A percentile compares a stretch with the other conserved stretches of the same genome.
Evolutionary conservation across 495 filamentous ascomycete species (phyloP).

Genomic region (Aspergillus carlsbadensis): DNA sequence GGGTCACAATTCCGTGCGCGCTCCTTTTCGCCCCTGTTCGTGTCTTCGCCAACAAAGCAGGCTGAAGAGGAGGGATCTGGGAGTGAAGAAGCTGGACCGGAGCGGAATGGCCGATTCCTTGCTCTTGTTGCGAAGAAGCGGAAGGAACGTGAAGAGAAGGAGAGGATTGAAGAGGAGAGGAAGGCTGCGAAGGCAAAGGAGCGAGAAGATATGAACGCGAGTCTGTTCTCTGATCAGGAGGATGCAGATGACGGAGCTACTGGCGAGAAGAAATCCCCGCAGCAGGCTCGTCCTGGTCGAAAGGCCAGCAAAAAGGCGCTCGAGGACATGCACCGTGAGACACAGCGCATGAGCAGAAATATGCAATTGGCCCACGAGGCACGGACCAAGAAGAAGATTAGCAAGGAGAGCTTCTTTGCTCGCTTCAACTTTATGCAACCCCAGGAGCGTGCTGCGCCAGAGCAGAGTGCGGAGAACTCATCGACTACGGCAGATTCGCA

Average conservation of each 20-base stretch:
- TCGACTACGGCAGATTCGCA: constrained; percentile 44
- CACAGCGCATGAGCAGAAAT: constrained; percentile 83
- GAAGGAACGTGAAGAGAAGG: constrained; percentile 63
- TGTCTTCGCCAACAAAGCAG: constrained; percentile 32
- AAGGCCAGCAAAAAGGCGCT: constrained; percentile 94
- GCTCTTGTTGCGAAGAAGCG: constrained; percentile 71
- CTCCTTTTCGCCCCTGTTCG: constrained; percentile 41
- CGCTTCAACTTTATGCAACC: constrained; percentile 70
- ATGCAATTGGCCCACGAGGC: constrained; percentile 91
- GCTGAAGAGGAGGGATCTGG: constrained; percentile 20
- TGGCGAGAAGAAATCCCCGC: constrained; percentile 58
- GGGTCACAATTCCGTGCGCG: constrained; percentile 25
- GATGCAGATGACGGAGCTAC: constrained; percentile 56
- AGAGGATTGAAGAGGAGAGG: constrained; percentile 58
- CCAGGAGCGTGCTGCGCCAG: constrained; percentile 20
- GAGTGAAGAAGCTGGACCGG: constrained; percentile 48
- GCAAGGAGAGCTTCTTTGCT: constrained; percentile 79
- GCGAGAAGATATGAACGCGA: constrained; percentile 36
- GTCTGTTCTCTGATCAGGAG: constrained; percentile 33
- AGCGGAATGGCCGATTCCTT: constrained; percentile 57
- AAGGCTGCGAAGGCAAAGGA: constrained; percentile 40
- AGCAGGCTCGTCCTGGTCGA: constrained; percentile 66
- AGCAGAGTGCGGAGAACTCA: constrained; percentile 27
- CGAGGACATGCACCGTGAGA: constrained; percentile 93
- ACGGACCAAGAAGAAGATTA: constrained; percentile 88